Evolutionary conservation across 305 asterid species (phyloP).

Genomic region (Fraxinus nigra): DNA sequence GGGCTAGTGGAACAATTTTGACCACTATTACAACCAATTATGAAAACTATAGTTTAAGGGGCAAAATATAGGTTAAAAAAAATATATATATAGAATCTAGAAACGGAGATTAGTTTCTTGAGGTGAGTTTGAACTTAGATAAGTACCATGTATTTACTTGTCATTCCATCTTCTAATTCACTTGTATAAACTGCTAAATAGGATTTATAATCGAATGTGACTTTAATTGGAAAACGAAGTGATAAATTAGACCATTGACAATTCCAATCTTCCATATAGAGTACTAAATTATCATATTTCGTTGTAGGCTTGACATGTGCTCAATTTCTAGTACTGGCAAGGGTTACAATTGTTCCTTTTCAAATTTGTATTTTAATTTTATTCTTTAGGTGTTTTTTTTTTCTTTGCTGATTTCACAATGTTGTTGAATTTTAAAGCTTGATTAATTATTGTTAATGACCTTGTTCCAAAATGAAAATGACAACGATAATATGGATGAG

Average conservation of each 20-base stretch:
- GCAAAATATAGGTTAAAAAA: too few species aligned
- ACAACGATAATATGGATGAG: too few species aligned
- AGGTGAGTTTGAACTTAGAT: too few species aligned
- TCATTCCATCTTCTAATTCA: not conserved
- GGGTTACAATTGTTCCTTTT: not conserved
- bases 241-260: not conserved
- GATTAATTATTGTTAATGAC: not conserved
- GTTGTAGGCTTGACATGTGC: not conserved
- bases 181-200: not conserved
- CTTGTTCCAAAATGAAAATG: not conserved
- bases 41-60: too few species aligned
- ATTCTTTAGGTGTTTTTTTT: not conserved
- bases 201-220: not conserved
- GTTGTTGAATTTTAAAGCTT: not conserved
- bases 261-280: not conserved
- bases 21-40: too few species aligned
- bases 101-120: too few species aligned
- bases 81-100: too few species aligned
- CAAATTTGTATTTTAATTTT: not conserved
- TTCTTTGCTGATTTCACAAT: not conserved
- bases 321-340: not conserved
- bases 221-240: not conserved
- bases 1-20: too few species aligned
- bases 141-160: not conserved
- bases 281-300: not conserved